phyloP scores from a whole-genome alignment of 495 filamentous ascomycete genomes.

The Hypoxylon perforatum region DNA sequence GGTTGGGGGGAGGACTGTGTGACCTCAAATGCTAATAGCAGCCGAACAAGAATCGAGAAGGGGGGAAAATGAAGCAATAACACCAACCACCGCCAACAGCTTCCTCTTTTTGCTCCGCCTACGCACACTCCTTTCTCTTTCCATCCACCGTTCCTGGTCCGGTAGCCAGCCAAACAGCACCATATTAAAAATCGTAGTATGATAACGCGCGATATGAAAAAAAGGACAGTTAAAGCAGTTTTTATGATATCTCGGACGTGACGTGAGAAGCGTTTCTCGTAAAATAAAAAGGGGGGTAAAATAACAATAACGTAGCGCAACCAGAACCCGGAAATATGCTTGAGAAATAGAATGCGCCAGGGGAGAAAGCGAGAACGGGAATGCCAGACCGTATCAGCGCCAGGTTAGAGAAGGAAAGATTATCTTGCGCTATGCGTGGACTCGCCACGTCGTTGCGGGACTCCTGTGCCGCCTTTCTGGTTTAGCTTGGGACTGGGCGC shows the following conservation, averaged over 20 bases:
- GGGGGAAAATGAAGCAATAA: slow-evolving; percentile 2
- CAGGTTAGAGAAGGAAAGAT: neutral
- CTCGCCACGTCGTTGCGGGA: slow-evolving; percentile 22
- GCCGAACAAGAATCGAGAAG: slow-evolving; percentile 24
- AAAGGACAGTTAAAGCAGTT: slow-evolving; percentile 6
- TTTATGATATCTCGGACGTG: slow-evolving; percentile 8
- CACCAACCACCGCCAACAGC: slow-evolving; percentile 2
- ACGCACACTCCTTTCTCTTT: neutral
- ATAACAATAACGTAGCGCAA: slow-evolving; percentile 10
- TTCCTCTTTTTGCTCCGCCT: slow-evolving; percentile 6
- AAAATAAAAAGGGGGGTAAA: slow-evolving; percentile 2
- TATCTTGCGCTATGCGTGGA: slow-evolving; percentile 17
- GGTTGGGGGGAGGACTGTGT: neutral
- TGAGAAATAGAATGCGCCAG: slow-evolving; percentile 9
- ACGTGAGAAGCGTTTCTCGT: slow-evolving; percentile 8
- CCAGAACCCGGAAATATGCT: slow-evolving; percentile 8
- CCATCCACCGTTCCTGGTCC: neutral
- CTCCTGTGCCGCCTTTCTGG: slow-evolving; percentile 7
- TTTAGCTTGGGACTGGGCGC: slow-evolving; percentile 26
- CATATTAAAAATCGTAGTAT: slow-evolving; percentile 21
- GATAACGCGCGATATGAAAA: slow-evolving; percentile 22
- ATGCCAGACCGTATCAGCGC: neutral
- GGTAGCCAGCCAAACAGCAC: neutral
- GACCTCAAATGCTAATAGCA: slow-evolving; percentile 19
- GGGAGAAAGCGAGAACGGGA: slow-evolving; percentile 12